Conservation (phyloP, 139 green algal genomes). For the Micromonas pusilla region DNA sequence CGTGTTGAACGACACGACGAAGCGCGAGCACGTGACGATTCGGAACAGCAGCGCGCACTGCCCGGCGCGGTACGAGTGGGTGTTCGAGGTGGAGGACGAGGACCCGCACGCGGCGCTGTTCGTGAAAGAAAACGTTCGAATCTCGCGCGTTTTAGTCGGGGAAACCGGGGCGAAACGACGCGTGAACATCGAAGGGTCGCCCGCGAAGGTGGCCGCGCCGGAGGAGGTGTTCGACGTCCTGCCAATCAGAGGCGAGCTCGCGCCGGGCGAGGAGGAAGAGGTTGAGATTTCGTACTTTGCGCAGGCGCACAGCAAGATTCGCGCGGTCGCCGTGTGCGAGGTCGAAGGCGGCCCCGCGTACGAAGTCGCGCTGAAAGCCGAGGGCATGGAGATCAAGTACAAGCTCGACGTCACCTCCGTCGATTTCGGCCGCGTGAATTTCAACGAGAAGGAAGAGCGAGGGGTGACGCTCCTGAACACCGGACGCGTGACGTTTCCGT, state of each 20-base stretch:
- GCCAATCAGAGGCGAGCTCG: constrained; percentile 55
- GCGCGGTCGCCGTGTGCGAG: constrained; percentile 49
- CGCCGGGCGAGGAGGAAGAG: constrained; percentile 47
- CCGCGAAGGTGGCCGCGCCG: background rate
- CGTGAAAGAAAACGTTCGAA: background rate
- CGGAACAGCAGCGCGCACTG: constrained; percentile 54
- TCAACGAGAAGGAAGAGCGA: constrained; percentile 48
- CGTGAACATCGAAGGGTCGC: too few relatives aligned
- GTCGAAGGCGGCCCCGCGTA: constrained; percentile 62
- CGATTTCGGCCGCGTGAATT: constrained; percentile 55
- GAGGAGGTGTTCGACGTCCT: constrained; percentile 68
- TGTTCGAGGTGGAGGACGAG: constrained; percentile 40
- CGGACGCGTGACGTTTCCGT: constrained; percentile 58
- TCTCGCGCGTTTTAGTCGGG: too few relatives aligned
- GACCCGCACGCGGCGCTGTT: background rate
- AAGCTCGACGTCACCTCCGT: constrained; percentile 53
- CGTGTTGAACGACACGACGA: constrained; percentile 61
- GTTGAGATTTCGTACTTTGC: constrained; percentile 66
- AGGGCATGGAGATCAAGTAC: constrained; percentile 66
- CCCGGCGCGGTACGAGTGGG: constrained; percentile 54
- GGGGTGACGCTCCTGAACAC: constrained; percentile 47
- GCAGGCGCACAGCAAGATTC: constrained; percentile 42
- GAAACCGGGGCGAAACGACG: too few relatives aligned
- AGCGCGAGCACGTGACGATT: constrained; percentile 42
- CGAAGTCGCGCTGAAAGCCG: constrained; percentile 46